Evolutionary conservation across 176 grass and related monocot genomes (phyloP).

Genomic region (Secale cereale): DNA sequence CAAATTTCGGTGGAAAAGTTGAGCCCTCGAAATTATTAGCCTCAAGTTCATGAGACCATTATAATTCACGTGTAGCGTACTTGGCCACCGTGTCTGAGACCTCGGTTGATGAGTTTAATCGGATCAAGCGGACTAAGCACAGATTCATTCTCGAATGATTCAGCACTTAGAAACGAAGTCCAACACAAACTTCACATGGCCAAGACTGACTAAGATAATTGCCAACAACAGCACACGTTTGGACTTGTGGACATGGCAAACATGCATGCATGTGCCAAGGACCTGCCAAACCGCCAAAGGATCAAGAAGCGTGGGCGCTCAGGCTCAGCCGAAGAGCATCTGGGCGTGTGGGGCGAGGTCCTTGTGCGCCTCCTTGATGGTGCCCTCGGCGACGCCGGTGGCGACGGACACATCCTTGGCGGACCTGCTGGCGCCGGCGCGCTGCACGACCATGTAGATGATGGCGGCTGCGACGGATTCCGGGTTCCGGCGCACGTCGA

Average conservation of each 20-base stretch:
- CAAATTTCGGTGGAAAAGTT: background rate
- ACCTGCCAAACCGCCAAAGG: too few species aligned
- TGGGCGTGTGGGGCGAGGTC: slow-evolving; percentile 23
- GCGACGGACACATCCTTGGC: slow-evolving; percentile 30
- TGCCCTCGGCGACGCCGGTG: slow-evolving; percentile 42
- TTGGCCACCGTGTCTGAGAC: background rate
- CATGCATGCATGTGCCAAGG: too few species aligned
- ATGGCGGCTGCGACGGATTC: slow-evolving; percentile 36
- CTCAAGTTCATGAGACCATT: background rate
- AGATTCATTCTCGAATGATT: slow-evolving; percentile 18
- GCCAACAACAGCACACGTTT: slow-evolving; percentile 5
- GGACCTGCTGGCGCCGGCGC: slow-evolving; percentile 6
- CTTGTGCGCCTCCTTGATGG: slow-evolving; percentile 44
- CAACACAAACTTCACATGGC: background rate
- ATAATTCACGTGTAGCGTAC: background rate
- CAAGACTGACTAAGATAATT: background rate
- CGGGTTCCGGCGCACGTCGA: slow-evolving; percentile 41
- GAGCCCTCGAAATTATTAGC: background rate
- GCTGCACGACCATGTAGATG: slow-evolving; percentile 42
- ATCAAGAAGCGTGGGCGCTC: background rate
- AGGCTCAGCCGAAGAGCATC: slow-evolving; percentile 27
- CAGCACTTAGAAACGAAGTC: slow-evolving; percentile 18
- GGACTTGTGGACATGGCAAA: background rate
- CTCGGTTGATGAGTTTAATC: background rate
- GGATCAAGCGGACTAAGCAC: slow-evolving; percentile 21